Evolutionary conservation across 441 rosid species (phyloP), one percentile per base, ranked within the genome.

Genomic region (Syzygium syzygioides): DNA sequence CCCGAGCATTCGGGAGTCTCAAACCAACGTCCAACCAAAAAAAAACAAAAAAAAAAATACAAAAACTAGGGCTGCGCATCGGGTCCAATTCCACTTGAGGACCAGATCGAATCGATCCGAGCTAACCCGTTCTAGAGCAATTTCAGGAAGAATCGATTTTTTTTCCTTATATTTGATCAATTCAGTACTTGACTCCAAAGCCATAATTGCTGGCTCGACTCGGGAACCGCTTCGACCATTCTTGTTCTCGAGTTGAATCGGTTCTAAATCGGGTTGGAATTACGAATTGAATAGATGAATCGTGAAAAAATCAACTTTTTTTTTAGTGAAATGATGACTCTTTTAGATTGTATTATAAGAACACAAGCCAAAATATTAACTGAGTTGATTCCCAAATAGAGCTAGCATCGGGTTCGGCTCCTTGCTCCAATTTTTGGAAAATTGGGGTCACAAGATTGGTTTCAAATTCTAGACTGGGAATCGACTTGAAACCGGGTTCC

Each of bases 171-270:
- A 3, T 76, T 13, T 2, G 9, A 71, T 3, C 0, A 11, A 6
- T 4, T 9, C 3, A n/a, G 2, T n/a, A 34, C 5, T 14, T 15
- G 10, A 4, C 6, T 62, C 18, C 9, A 4, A n/a, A n/a, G 20
- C 4, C 0, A 1, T 0, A n/a, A 62, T 7, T 17, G 2, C 2
- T 34, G 3, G 0, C 20, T 10, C 7, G 1, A 19, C 1, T 0
- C 3, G 23, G 1, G 3, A 20, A 34, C 2, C 2, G 1, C 2
- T 71, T 71, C 17, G 11, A 2, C 2, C 20, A 71, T 4, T 37
- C 6, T 0, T 4, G 6, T 37, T 68, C 2, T 1, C 4, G 8
- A 1, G 2, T 53, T 53, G 4, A 13, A 45, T 45, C 9, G 9
- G 48, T 8, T 45, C 48, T 45, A 45, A 45, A 45, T 45, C 9